These are phyloP conservation scores for Crithidia brevicula DNA, from an alignment of 208 protist species.

Conservation along the genomic window DNA sequence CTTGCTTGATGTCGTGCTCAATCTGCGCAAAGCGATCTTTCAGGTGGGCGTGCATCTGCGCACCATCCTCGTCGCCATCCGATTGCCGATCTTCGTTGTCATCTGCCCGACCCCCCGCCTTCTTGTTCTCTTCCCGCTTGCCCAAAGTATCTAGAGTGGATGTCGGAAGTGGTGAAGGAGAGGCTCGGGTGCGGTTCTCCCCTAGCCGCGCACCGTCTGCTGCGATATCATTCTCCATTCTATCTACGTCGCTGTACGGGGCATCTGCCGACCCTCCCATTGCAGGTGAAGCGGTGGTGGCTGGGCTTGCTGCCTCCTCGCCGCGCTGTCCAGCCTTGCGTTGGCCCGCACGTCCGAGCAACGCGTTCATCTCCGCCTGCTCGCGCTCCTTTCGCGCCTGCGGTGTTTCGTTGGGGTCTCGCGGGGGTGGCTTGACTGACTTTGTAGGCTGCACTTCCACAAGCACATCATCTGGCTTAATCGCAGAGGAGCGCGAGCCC, in stretches of 20 bases:
- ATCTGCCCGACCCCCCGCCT: background rate
- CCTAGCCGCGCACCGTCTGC: background rate
- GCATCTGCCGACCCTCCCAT: slow-evolving; percentile 3
- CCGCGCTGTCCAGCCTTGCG: background rate
- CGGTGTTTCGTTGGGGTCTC: slow-evolving; percentile 10
- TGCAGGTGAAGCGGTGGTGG: background rate
- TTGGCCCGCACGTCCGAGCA: slow-evolving; percentile 10
- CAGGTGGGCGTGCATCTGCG: slow-evolving; percentile 19
- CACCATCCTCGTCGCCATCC: slow-evolving; percentile 30
- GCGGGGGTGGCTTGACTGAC: background rate
- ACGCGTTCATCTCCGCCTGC: slow-evolving; percentile 28
- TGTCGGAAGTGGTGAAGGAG: background rate
- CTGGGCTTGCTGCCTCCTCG: too few relatives aligned
- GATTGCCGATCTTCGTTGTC: background rate
- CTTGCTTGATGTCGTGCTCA: slow-evolving; percentile 19
- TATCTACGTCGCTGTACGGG: background rate
- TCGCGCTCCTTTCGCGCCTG: slow-evolving; percentile 20
- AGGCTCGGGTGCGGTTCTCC: too few relatives aligned
- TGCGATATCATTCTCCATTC: background rate
- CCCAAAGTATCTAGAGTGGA: slow-evolving; percentile 1
- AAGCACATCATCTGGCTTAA: background rate
- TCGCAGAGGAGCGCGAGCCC: background rate
- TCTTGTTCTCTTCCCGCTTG: background rate
- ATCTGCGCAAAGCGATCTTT: slow-evolving; percentile 28
- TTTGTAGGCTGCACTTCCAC: background rate